Evolutionary conservation across 441 rosid species (phyloP).

Genomic region (Jatropha podagrica): DNA sequence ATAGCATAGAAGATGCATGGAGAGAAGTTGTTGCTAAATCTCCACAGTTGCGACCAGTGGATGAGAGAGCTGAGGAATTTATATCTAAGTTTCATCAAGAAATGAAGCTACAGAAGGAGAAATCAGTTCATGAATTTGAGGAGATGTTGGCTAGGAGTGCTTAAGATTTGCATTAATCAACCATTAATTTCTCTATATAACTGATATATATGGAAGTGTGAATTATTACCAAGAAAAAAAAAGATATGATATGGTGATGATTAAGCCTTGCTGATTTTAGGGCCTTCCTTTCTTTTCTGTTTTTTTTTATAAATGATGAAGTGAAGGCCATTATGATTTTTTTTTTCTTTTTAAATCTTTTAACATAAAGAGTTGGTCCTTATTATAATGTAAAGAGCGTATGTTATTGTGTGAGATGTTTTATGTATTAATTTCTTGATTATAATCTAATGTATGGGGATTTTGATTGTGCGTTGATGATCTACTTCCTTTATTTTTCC

Average conservation of each 20-base stretch:
- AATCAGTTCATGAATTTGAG: constrained; percentile 51
- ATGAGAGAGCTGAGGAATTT: constrained; percentile 75
- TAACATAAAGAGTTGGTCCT: background rate
- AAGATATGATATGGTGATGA: background rate
- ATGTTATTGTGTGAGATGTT: constrained; percentile 2
- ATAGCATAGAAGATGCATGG: constrained; percentile 74
- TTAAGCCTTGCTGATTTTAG: background rate
- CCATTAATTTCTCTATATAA: background rate
- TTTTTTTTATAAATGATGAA: background rate
- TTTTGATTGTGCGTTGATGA: background rate
- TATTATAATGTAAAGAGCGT: background rate
- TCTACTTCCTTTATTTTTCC: background rate
- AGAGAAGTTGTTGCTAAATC: constrained; percentile 65
- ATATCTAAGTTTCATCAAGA: constrained; percentile 55
- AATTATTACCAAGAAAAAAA: background rate
- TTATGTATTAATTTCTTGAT: background rate
- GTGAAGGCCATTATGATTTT: background rate
- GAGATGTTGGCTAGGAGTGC: constrained; percentile 68
- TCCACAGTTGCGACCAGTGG: constrained; percentile 66
- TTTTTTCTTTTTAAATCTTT: background rate
- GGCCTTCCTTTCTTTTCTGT: background rate
- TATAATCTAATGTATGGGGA: background rate
- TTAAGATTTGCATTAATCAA: constrained; percentile 5
- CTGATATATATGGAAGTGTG: background rate
- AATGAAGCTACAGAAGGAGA: constrained; percentile 61